Evolutionary conservation across 179 eudicot species (phyloP), one percentile per base, ranked within the genome.

Genomic region (Drosera spatulata): DNA sequence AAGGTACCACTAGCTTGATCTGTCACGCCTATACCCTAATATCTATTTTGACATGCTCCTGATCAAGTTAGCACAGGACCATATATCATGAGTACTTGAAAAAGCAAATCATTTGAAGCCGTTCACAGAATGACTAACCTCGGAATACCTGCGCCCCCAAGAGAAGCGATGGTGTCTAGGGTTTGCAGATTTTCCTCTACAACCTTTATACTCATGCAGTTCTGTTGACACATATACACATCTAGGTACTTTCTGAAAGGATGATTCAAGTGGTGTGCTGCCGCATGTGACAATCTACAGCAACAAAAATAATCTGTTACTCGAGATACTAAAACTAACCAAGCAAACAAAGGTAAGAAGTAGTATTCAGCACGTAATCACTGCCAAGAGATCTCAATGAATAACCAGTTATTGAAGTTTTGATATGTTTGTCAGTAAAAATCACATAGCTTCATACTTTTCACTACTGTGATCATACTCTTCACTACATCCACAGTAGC

Each of bases 201-300:
- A 86, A 53, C 95, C 95, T 77, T 79, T 78, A 71, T 93, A 88
- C 75, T 93, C 96, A 54, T 76, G 78, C 56, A 93, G 66, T 55
- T 84, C 90, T 41, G 96, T 82, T 50, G 99, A 93, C 53, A 69
- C 89, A 73, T 86, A 93, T 44, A 88, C 96, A 69, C 99, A 93
- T 73, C 99, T 80, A 10, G 83, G 80, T 61, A 75, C 79, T 79
- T 65, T 86, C 67, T 88, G 93, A 73, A 93, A 93, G 46, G 99
- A 93, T 51, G 99, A 77, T 64, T 93, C 96, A 49, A 93, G 95
- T 63, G 96, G 93, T 64, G 86, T 79, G 68, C 96, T 93, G 51
- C 99, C 96, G 72, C 99, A 89, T 37, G 99, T 93, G 39, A 88
- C 99, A 54, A 93, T 87, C 99, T 93, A 64, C 61, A 83, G 38